These are phyloP conservation scores for Tuber borchii DNA, from an alignment of 495 filamentous ascomycete species.

Conservation along the genomic window DNA sequence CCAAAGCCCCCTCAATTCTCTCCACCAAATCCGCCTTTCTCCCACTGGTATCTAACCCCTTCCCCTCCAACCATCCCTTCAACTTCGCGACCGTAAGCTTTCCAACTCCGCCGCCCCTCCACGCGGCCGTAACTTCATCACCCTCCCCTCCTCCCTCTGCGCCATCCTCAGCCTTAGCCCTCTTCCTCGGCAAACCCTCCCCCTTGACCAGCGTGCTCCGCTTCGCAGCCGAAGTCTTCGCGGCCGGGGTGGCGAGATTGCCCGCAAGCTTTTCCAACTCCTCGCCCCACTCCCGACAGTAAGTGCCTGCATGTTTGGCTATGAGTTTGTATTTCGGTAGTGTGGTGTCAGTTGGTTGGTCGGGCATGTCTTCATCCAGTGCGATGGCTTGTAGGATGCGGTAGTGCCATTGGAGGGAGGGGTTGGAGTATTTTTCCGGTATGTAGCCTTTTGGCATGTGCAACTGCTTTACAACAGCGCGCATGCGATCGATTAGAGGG, in stretches of 20 bases:
- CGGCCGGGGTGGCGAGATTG: neutral
- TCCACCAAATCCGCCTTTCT: slow-evolving; percentile 78
- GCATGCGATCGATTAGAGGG: slow-evolving; percentile 70
- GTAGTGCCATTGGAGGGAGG: slow-evolving; percentile 96
- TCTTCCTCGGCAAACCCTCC: slow-evolving; percentile 48
- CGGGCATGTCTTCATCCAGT: slow-evolving; percentile 83
- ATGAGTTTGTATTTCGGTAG: slow-evolving; percentile 76
- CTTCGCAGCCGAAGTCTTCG: slow-evolving; percentile 16
- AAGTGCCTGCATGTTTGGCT: slow-evolving; percentile 73
- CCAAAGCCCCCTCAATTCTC: slow-evolving; percentile 69
- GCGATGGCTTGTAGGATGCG: slow-evolving; percentile 87
- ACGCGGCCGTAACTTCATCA: slow-evolving; percentile 57
- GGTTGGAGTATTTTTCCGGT: slow-evolving; percentile 84
- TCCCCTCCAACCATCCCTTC: slow-evolving; percentile 59
- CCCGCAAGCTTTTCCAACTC: slow-evolving; percentile 52
- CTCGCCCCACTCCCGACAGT: slow-evolving; percentile 70
- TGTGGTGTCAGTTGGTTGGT: slow-evolving; percentile 73
- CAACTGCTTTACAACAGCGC: slow-evolving; percentile 70
- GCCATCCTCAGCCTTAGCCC: slow-evolving; percentile 44
- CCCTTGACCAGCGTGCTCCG: slow-evolving; percentile 43
- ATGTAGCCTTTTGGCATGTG: slow-evolving; percentile 89
- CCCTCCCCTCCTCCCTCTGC: slow-evolving; percentile 45
- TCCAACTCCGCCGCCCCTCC: slow-evolving; percentile 48
- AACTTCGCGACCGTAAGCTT: slow-evolving; percentile 63
- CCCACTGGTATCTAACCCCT: slow-evolving; percentile 56